Percentiles rank a stretch among this genome's conserved stretches.
These are phyloP conservation scores for Penicillium thymicola DNA, from an alignment of 2,329 filamentous ascomycete species.

Conservation along the genomic window DNA sequence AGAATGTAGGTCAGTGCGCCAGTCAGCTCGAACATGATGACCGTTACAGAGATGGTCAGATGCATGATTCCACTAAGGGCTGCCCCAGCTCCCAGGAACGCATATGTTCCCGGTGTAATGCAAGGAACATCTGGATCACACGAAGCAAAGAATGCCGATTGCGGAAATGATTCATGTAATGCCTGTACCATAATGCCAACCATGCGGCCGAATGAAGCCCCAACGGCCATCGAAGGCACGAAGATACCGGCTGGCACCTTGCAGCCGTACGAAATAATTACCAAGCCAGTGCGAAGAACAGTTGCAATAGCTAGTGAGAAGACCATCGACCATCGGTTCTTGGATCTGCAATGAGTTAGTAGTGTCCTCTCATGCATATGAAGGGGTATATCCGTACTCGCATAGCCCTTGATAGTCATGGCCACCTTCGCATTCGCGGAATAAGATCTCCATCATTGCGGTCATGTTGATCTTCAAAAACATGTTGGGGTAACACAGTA, in stretches of 20 bases:
- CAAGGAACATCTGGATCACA: slow-evolving; percentile 91
- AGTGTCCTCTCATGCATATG: background rate
- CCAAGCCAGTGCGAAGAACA: slow-evolving; percentile 73
- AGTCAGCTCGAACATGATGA: slow-evolving; percentile 99
- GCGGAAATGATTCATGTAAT: slow-evolving; percentile 77
- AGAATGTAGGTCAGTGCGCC: slow-evolving; percentile 96
- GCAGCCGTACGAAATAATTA: slow-evolving; percentile 95
- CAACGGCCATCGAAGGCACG: slow-evolving; percentile 95
- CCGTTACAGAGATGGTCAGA: slow-evolving; percentile 91
- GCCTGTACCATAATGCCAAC: slow-evolving; percentile 93
- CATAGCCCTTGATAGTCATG: slow-evolving; percentile 90
- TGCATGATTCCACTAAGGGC: slow-evolving; percentile 97
- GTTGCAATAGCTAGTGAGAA: slow-evolving; percentile 76
- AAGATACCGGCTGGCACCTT: slow-evolving; percentile 98
- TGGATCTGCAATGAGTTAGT: slow-evolving; percentile 38
- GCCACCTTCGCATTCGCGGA: slow-evolving; percentile 84
- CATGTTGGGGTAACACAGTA: slow-evolving; percentile 95
- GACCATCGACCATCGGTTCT: slow-evolving; percentile 75
- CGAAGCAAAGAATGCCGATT: slow-evolving; percentile 78
- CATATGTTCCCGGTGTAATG: slow-evolving; percentile 96
- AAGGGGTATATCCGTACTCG: slow-evolving; percentile 50
- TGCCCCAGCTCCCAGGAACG: slow-evolving; percentile 87
- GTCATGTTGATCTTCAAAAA: slow-evolving; percentile 98
- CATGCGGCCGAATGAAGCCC: slow-evolving; percentile 87
- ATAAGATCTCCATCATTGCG: slow-evolving; percentile 97